Evolutionary conservation across 352 stramenopile genomes (phyloP).

Genomic region (Elongisporangium anandrum): DNA sequence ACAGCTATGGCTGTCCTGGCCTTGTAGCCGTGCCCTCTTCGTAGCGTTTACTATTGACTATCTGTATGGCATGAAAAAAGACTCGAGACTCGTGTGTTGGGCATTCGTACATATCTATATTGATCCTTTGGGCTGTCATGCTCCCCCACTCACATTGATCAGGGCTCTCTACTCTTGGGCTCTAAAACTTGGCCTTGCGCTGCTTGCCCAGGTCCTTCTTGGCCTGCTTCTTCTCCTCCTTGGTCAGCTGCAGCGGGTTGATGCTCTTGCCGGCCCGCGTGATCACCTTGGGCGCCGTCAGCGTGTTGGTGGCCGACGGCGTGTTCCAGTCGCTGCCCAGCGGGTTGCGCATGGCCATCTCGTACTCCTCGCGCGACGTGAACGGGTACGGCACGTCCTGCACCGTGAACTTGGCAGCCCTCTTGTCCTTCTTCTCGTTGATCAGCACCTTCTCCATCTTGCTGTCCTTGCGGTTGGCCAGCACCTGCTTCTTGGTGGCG

Average conservation of each 20-base stretch:
- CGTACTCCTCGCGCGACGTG: constrained; percentile 96
- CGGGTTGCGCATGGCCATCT: constrained; percentile 94
- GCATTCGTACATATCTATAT: constrained; percentile 3
- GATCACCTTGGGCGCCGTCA: constrained; percentile 94
- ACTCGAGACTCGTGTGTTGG: background rate
- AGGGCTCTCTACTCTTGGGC: too few species aligned
- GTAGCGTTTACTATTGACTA: background rate
- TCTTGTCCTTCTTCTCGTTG: constrained; percentile 89
- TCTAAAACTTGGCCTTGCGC: constrained; percentile 81
- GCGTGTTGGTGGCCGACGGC: constrained; percentile 80
- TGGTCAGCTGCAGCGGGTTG: constrained; percentile 86
- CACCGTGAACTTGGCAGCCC: constrained; percentile 78
- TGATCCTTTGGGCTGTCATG: constrained; percentile 1
- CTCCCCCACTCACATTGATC: background rate
- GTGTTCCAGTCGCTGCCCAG: constrained; percentile 96
- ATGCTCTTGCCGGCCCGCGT: constrained; percentile 93
- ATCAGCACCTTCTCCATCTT: constrained; percentile 72
- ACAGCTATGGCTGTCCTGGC: background rate
- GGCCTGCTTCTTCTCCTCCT: constrained; percentile 81
- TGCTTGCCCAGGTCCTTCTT: constrained; percentile 76
- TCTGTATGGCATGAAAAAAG: background rate
- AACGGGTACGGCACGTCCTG: constrained; percentile 97
- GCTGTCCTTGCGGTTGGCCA: constrained; percentile 66
- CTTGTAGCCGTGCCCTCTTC: background rate
- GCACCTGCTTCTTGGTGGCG: constrained; percentile 67